phyloP scores from a whole-genome alignment of 306 rosid genomes.

The Trichosanthes truncata region DNA sequence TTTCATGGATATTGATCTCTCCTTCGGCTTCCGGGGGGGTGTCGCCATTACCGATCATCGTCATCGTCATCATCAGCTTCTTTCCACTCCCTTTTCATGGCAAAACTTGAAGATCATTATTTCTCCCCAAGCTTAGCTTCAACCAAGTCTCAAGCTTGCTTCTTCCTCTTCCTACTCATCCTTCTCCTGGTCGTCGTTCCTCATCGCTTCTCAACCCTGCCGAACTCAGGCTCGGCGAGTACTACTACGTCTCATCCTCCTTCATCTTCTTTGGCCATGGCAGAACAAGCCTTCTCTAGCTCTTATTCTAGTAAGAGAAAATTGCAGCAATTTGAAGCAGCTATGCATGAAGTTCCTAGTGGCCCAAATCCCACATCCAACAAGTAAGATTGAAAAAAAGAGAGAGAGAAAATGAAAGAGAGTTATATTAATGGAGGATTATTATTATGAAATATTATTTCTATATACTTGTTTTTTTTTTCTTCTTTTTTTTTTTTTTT shows the following conservation, averaged over 20 bases:
- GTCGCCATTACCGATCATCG: neutral
- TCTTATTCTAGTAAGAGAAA: neutral
- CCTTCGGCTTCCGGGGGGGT: constrained; percentile 2
- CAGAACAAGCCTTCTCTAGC: neutral
- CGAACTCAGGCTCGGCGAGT: neutral
- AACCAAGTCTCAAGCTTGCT: neutral
- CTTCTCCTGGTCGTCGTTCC: neutral
- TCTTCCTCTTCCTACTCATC: neutral
- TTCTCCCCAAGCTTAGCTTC: neutral
- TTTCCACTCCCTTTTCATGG: constrained; percentile 1
- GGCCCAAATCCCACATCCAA: constrained; percentile 19
- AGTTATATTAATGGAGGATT: neutral
- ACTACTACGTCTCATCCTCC: neutral
- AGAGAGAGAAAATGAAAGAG: neutral
- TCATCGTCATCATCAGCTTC: neutral
- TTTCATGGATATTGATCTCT: constrained; percentile 13
- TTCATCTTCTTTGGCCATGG: neutral
- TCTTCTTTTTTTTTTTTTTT: too few species aligned
- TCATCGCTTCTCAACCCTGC: neutral
- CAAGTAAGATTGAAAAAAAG: neutral
- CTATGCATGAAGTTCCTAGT: constrained; percentile 18
- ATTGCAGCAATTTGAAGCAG: constrained; percentile 8
- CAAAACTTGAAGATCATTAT: neutral
- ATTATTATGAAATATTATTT: neutral
- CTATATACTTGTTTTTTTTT: neutral